phyloP scores from a whole-genome alignment of 164 flowering plant genomes.

The Magnolia sinica region DNA sequence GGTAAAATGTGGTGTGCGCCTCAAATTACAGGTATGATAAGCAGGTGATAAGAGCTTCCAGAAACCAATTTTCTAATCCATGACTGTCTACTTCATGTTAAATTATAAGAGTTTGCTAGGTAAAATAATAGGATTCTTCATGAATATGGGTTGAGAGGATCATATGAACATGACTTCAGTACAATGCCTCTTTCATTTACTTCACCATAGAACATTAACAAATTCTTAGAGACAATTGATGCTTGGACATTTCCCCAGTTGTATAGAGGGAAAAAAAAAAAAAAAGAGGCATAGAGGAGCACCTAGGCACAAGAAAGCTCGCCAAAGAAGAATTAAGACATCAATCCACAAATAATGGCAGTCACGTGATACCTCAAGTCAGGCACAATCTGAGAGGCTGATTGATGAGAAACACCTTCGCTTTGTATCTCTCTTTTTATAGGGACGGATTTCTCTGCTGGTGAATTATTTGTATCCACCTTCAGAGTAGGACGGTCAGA shows the following conservation, averaged over 20 bases:
- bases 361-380: conserved; percentile 62
- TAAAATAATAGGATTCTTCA: no score
- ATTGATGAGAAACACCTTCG: conserved; percentile 32
- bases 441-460: conserved; percentile 32
- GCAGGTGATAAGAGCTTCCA: no score
- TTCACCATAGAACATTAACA: neutral
- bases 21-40: neutral
- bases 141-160: neutral
- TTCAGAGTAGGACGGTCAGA: conserved; percentile 27
- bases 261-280: neutral
- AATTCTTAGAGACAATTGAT: neutral
- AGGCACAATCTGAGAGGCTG: conserved; percentile 40
- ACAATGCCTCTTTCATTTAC: neutral
- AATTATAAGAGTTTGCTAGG: no score
- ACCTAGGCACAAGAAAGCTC: neutral
- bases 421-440: conserved; percentile 37
- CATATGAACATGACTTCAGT: neutral
- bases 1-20: neutral
- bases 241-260: neutral
- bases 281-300: neutral
- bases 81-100: no score
- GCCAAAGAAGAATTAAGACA: neutral
- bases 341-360: neutral
- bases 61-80: no score
- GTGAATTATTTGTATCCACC: conserved; percentile 21